phyloP scores from a whole-genome alignment of 148 eudicot genomes.

The Cornus florida region DNA sequence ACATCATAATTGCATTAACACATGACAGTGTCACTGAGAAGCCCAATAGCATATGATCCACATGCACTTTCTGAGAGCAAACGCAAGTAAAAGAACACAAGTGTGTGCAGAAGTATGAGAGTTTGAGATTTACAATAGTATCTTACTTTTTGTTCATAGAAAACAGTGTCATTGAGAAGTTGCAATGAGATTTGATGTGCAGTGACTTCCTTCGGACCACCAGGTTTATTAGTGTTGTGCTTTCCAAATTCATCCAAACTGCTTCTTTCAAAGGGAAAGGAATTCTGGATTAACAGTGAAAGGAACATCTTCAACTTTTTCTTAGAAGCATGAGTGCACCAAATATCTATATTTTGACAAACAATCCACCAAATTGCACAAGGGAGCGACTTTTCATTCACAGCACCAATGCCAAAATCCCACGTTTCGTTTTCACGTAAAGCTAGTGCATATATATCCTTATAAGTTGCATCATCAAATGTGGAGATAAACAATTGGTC shows the following conservation, averaged over 20 bases:
- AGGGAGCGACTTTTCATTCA: conserved; percentile 60
- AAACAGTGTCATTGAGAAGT: conserved; percentile 57
- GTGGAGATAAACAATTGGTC: conserved; percentile 22
- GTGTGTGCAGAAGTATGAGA: neutral
- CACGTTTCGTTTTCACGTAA: conserved; percentile 28
- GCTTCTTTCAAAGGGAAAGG: conserved; percentile 31
- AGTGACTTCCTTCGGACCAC: conserved; percentile 36
- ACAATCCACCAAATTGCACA: conserved; percentile 75
- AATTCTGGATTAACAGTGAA: conserved; percentile 39
- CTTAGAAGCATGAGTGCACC: conserved; percentile 72
- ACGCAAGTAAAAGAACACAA: conserved; percentile 2
- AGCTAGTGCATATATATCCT: conserved; percentile 11
- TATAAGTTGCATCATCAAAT: conserved; percentile 17
- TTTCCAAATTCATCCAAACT: conserved; percentile 22
- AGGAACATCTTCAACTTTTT: conserved; percentile 67
- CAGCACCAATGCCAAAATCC: conserved; percentile 58
- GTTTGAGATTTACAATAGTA: conserved; percentile 7
- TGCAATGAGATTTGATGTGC: conserved; percentile 52
- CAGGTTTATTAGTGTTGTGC: conserved; percentile 14
- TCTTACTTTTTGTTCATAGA: conserved; percentile 82
- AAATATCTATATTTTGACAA: conserved; percentile 71
- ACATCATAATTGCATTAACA: neutral
- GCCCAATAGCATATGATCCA: neutral
- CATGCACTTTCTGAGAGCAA: neutral
- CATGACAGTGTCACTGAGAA: neutral